Conservation (phyloP, 306 rosid species). For the Dryas drummondii region DNA sequence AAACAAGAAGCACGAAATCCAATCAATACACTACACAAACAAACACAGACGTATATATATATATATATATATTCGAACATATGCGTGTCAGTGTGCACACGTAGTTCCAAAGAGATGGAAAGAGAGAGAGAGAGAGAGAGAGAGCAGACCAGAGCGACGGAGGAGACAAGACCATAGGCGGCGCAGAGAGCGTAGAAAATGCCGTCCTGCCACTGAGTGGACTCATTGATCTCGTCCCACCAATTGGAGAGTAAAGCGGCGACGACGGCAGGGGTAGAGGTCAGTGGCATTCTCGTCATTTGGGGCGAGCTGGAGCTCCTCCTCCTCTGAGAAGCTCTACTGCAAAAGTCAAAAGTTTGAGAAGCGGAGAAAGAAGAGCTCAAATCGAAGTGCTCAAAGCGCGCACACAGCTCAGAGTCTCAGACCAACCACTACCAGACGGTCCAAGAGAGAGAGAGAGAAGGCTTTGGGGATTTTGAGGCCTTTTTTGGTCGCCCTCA, state of each 20-base stretch:
- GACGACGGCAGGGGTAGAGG: constrained; percentile 35
- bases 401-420: neutral
- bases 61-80: neutral
- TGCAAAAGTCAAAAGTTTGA: constrained; percentile 1
- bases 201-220: constrained; percentile 53
- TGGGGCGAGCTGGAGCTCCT: neutral
- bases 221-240: constrained; percentile 66
- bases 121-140: constrained; percentile 11
- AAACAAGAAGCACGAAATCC: constrained; percentile 7
- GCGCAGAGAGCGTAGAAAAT: constrained; percentile 73
- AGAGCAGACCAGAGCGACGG: constrained; percentile 65
- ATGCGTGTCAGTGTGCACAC: no score
- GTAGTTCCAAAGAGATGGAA: neutral
- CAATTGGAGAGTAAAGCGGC: constrained; percentile 34
- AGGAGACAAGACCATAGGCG: constrained; percentile 74
- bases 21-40: neutral
- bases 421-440: constrained; percentile 35
- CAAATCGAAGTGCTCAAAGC: neutral
- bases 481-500: constrained; percentile 8
- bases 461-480: neutral
- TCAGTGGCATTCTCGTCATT: constrained; percentile 53
- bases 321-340: constrained; percentile 5
- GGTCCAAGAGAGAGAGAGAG: constrained; percentile 25
- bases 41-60: no score
- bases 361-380: constrained; percentile 2